Evolutionary conservation across 2,329 filamentous ascomycete species (phyloP), one percentile per base, ranked within the genome.

Genomic region (Macrophomina pseudophaseolina): DNA sequence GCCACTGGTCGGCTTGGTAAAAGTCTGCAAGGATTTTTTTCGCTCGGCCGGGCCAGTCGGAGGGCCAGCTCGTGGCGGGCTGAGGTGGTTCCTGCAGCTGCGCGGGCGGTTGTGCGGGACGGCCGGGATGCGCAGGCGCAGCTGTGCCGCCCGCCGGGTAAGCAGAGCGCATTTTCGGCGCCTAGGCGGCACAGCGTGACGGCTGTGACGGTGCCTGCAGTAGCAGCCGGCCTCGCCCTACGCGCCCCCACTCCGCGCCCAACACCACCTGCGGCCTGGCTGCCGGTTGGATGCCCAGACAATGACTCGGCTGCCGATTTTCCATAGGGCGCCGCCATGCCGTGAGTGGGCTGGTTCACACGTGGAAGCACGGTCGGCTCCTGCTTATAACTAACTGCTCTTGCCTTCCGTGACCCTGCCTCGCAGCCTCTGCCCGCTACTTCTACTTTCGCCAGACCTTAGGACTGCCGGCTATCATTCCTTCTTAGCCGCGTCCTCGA

Each of bases 11-110:
- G 23, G 23, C 2, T 23, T 23, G 23, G 33, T 40, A 28, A n/a
- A 30, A 28, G 38, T 49, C 38, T 38, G 58, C 58, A 62, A 11
- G 58, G 58, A 40, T 49, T 18, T 28, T 28, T 18, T 28, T 14
- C 35, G 42, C 38, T 30, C 16, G 11, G 30, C 18, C 38, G 38
- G 53, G 12, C 53, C 53, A 60, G 56, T 35, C 28, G 44, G 32
- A 23, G 18, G 30, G 32, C 3, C 30, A n/a, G 42, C 30, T 28
- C 6, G 9, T 16, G 42, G 30, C 42, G 58, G 42, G 44, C 58
- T 62, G 58, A 49, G 32, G 28, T 38, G 42, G 58, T 62, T 49
- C 58, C 44, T 49, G 58, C 58, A 62, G 42, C 30, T 32, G 30
- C n/a, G 42, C 32, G 58, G 42, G 58, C 58, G 44, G 44, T 46